Evolutionary conservation across 371 early-diverging fungal species (phyloP).

Genomic region (Mucor velutinosus): DNA sequence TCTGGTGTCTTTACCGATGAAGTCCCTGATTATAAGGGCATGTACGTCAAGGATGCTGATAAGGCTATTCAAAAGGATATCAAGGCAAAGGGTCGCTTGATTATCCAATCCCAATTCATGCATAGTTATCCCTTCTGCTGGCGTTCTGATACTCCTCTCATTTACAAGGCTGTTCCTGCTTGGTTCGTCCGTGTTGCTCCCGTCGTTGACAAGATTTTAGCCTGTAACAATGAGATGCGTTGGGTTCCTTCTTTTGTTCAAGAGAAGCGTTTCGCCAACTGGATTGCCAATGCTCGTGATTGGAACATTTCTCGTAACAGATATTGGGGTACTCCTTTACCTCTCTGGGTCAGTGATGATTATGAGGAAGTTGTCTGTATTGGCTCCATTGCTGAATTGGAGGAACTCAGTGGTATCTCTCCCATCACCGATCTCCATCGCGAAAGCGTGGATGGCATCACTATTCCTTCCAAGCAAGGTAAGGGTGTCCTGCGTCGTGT

Average conservation of each 20-base stretch:
- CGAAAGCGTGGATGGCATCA: constrained; percentile 96
- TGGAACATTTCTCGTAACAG: constrained; percentile 99
- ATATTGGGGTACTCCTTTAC: constrained; percentile 99
- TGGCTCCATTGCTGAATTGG: constrained; percentile 96
- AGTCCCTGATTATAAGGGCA: constrained; percentile 86
- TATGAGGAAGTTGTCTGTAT: constrained; percentile 93
- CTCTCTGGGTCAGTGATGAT: constrained; percentile 98
- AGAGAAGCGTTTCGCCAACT: constrained; percentile 99
- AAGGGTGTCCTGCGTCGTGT: constrained; percentile 91
- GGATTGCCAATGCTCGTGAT: constrained; percentile 98
- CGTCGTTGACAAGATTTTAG: constrained; percentile 84
- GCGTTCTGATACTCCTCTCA: constrained; percentile 99
- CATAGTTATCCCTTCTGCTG: constrained; percentile 98
- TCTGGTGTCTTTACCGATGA: constrained; percentile 87
- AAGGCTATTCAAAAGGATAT: constrained; percentile 94
- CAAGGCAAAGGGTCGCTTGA: constrained; percentile 83
- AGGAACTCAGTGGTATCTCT: constrained; percentile 84
- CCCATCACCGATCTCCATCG: constrained; percentile 98
- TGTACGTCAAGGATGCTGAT: constrained; percentile 98
- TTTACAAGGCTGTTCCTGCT: constrained; percentile 98
- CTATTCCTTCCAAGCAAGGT: constrained; percentile 94
- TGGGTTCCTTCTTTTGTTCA: constrained; percentile 95
- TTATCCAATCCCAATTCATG: constrained; percentile 86
- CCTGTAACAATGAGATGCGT: constrained; percentile 85
- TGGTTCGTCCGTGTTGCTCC: constrained; percentile 98